These are phyloP conservation scores for Lophiostoma macrostomum DNA, from an alignment of 495 filamentous ascomycete genomes.

Conservation along the genomic window DNA sequence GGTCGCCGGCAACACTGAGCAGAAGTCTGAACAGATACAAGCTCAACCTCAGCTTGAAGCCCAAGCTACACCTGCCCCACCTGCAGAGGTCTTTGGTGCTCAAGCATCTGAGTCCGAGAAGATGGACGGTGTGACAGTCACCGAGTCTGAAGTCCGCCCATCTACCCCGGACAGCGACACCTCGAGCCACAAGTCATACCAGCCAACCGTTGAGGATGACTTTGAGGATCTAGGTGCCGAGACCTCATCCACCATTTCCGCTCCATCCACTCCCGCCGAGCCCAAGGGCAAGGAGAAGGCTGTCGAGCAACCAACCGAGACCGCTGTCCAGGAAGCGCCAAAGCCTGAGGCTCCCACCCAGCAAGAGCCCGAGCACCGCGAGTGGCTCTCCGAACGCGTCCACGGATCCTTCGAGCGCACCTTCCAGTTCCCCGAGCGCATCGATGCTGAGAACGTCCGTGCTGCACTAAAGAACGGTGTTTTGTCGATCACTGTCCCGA, in stretches of 20 bases:
- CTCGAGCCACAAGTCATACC: conserved; percentile 24
- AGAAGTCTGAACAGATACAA: conserved; percentile 4
- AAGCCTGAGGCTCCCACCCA: conserved; percentile 20
- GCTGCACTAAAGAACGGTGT: conserved; percentile 74
- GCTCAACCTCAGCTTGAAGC: background rate
- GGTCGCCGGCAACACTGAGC: conserved; percentile 17
- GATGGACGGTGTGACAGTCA: conserved; percentile 20
- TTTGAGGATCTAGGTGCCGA: conserved; percentile 28
- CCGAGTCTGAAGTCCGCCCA: background rate
- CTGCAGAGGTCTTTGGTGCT: conserved; percentile 47
- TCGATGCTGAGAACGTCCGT: conserved; percentile 74
- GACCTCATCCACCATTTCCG: conserved; percentile 10
- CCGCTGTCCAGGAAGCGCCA: background rate
- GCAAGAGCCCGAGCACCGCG: conserved; percentile 51
- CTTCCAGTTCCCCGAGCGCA: conserved; percentile 70
- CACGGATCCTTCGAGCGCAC: conserved; percentile 74
- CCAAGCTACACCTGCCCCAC: background rate
- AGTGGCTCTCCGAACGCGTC: conserved; percentile 75
- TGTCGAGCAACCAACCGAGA: conserved; percentile 4
- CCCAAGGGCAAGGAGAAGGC: conserved; percentile 29
- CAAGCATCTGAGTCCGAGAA: conserved; percentile 47
- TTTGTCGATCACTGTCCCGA: conserved; percentile 69
- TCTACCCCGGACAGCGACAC: conserved; percentile 7
- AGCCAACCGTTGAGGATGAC: conserved; percentile 36
- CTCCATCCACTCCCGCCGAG: background rate